Base-by-base conservation (phyloP, 495 filamentous ascomycete genomes). In the Alectoria sarmentosa region DNA sequence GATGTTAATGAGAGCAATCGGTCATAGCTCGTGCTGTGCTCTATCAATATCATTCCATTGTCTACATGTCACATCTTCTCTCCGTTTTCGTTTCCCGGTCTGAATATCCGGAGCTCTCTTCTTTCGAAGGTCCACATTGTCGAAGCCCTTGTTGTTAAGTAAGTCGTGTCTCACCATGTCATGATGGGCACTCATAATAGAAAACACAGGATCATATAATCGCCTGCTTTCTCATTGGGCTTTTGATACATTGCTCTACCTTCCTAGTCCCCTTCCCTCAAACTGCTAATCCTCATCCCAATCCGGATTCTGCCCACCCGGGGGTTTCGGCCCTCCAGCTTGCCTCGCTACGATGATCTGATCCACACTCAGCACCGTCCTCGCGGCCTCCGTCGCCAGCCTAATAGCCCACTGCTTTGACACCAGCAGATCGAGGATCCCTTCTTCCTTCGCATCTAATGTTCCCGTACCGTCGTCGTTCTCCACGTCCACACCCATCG, bases 341-440 rank as follows among this genome's bases (percentile, higher is more conserved):
- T 97, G 93, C 76, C 92, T 86, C 60, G 95, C 92, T 57, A 99
- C 95, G 72, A 99, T 99, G 70, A 99, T 98, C 79, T 99, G 95
- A 77, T 99, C 95, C 21, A 99, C 95, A 44, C 92, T 93, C 66
- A 99, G 81, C 44, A 99, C 89, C 52, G 95, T 98, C 63, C 95
- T 84, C 58, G 90, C 93, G 56, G 94, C 87, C 76, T 99, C 95
- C 21, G 92, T 97, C 52, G 95, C 95, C 57, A 99, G 79, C 76
- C 92, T 92, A 71, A 99, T 96, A 4, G 95, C 95, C 91, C 90
- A 97, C 71, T 85, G 86, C 84, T 99, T 99, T 44, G 88, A 83
- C 48, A 90, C 83, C 76, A 97, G 81, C 56, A 99, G 82, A 77
- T 99, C 95, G 48, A 99, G 79, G 64, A 99, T 98, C 54, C 89